Evolutionary conservation across 768 basidiomycete species (phyloP).

Genomic region (Obba rivulosa): DNA sequence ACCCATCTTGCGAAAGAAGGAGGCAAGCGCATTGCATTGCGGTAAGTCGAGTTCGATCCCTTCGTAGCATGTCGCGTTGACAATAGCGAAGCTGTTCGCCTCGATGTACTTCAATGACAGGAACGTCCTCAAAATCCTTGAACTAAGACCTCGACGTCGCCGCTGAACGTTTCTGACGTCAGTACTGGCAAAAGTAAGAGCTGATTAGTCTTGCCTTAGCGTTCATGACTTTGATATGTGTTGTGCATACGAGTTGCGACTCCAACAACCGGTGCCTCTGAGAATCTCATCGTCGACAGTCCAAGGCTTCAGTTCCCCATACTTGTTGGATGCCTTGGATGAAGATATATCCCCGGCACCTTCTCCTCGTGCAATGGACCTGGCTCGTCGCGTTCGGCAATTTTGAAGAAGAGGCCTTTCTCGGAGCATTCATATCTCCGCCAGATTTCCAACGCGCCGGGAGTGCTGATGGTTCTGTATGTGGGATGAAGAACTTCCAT

Average conservation of each 20-base stretch:
- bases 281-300: constrained; percentile 22
- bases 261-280: constrained; percentile 30
- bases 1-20: constrained; percentile 14
- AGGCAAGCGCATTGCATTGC: not conserved
- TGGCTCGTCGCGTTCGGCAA: too few species aligned
- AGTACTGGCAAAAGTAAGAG: not conserved
- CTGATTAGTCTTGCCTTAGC: not conserved
- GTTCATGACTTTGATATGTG: too few species aligned
- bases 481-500: too few species aligned
- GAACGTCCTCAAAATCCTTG: constrained; percentile 6
- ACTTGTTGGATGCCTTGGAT: constrained; percentile 27
- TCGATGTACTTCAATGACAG: constrained; percentile 1
- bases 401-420: too few species aligned
- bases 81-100: constrained; percentile 1
- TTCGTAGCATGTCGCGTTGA: constrained; percentile 9
- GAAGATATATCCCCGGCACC: too few species aligned
- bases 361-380: too few species aligned
- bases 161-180: not conserved
- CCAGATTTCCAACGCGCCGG: too few species aligned
- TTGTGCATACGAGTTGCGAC: constrained; percentile 22
- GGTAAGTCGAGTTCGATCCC: too few species aligned
- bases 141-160: constrained; percentile 7
- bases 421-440: too few species aligned
- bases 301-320: constrained; percentile 19
- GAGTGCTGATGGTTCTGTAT: too few species aligned